Evolutionary conservation across 371 early-diverging fungal species (phyloP), one percentile per base, ranked within the genome.

Genomic region (Rhizopus sp.): DNA sequence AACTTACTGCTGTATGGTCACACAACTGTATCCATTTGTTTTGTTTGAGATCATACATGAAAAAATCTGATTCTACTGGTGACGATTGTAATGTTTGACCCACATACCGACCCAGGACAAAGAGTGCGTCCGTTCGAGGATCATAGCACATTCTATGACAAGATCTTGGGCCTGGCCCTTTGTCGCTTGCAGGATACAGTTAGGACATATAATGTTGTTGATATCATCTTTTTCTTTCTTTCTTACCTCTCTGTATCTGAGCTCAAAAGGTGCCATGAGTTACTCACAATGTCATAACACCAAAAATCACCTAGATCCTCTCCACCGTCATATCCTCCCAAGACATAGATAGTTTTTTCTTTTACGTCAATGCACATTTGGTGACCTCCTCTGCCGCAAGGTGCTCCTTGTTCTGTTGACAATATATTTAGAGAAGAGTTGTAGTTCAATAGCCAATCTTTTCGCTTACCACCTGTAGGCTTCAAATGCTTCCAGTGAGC

Each of bases 251-350:
- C 66, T 1, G 96, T 93, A 63, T 95, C 88, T 23, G 73, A 32
- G 60, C 88, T 86, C 16, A 95, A 72, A 31, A 91, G 80, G 4
- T 59, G 73, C 98, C 98, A 97, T 39, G 55, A 65, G 9, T 77
- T 68, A 0, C 75, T 64, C 3, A 70, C 60, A 30, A 90, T 83
- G 53, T 85, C 74, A 59, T 77, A 93, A 46, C 73, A 76, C 99
- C 99, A 99, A 57, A 98, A 88, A 71, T 99, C 99, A 8, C 86
- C 77, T 32, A 98, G 71, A 58, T 97, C 95, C 34, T 80, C 69
- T 9, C 76, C 62, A 1, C 99, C 99, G 77, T 96, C 89, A 96
- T 97, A 99, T 7, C 99, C 99, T 12, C 98, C 99, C 63, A 93
- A 85, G 16, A 99, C 62, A 70, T 94, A 99, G 3, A 95, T 87